Evolutionary conservation across 352 stramenopile genomes (phyloP), one percentile per base, ranked within the genome.

Genomic region (Phytophthora pseudosyringae): DNA sequence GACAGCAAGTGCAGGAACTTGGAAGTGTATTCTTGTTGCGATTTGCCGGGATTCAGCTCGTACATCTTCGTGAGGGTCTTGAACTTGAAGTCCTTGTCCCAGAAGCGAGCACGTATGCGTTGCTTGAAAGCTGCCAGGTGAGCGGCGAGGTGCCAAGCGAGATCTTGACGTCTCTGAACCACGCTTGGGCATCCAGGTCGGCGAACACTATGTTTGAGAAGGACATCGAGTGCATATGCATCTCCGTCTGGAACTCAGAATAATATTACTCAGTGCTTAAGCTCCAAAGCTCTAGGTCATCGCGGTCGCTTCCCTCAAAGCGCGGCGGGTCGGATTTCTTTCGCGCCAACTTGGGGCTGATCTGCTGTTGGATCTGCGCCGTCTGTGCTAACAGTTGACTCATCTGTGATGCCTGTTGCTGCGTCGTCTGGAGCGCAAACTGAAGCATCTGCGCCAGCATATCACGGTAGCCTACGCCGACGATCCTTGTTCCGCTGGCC

Each of bases 1-100:
- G 48, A 60, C 15, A 67, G 31, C 4, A 55, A 13, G 31, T 33
- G n/a, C n/a, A n/a, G n/a, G n/a, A n/a, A n/a, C n/a, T n/a, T n/a
- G 8, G 44, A n/a, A n/a, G 49, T 61, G 25, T 67, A 67, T 3
- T 61, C 49, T 16, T 61, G 59, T n/a, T 39, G 3, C 33, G 33
- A 39, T 12, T 11, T 39, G 6, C 11, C 11, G 11, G 33, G 11
- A 4, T 39, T 39, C 6, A 39, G 33, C 33, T 39, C 33, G 33
- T 11, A 39, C 33, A 39, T 39, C 7, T 39, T 39, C 33, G 33
- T 39, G 33, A 39, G 33, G 9, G 33, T 39, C 7, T 39, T 39
- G 33, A 39, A 15, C 33, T 39, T 39, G 33, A 39, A 39, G 11
- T 39, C 33, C 7, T 39, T 39, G 33, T 39, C 33, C 12, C 33